Evolutionary conservation across 208 protist genomes (phyloP).

Genomic region (Phytomonas sp.): DNA sequence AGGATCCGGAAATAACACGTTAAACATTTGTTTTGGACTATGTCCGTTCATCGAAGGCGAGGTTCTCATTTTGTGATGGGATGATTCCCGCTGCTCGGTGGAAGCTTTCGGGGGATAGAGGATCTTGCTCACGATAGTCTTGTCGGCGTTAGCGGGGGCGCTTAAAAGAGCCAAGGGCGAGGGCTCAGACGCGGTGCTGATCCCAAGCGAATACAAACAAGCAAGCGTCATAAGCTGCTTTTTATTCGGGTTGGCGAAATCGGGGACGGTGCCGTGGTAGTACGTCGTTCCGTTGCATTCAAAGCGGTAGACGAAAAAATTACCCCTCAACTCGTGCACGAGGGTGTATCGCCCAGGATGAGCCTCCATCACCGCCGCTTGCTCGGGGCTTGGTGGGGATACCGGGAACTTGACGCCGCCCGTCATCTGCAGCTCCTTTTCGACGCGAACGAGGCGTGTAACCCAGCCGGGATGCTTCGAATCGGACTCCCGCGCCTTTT

Average conservation of each 20-base stretch:
- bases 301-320: conserved; percentile 77
- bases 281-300: conserved; percentile 55
- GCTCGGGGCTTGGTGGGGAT: conserved; percentile 17
- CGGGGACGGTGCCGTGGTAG: conserved; percentile 76
- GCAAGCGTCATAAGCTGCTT: conserved; percentile 20
- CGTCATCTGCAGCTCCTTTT: background rate
- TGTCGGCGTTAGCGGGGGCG: background rate
- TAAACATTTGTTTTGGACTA: background rate
- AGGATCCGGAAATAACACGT: background rate
- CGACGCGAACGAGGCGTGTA: conserved; percentile 14
- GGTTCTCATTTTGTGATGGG: background rate
- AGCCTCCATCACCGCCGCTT: conserved; percentile 13
- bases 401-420: background rate
- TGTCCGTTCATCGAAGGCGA: background rate
- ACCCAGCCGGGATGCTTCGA: conserved; percentile 57
- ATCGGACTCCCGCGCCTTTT: conserved; percentile 48
- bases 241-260: conserved; percentile 86
- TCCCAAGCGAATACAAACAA: conserved; percentile 22
- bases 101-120: too few species aligned
- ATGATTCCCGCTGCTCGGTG: background rate
- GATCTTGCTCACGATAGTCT: background rate
- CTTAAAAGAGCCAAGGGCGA: conserved; percentile 29
- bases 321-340: conserved; percentile 57
- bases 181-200: conserved; percentile 39
- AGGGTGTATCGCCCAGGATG: conserved; percentile 17